These are phyloP conservation scores for Cladosporium sp. DNA, from an alignment of 2,329 filamentous ascomycete species.

Conservation along the genomic window DNA sequence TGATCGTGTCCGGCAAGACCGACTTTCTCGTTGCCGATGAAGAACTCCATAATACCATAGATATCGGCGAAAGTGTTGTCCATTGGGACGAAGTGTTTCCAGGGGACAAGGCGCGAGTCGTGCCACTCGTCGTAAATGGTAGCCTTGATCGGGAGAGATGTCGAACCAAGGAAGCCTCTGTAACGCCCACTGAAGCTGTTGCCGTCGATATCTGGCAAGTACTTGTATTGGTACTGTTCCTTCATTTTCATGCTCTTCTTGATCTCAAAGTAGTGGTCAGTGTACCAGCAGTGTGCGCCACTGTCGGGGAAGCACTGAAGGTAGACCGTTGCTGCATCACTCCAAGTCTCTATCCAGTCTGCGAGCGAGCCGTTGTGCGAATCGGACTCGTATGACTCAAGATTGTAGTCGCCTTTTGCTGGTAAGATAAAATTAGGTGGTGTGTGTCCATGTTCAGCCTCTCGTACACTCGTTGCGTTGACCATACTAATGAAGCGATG, in stretches of 20 bases:
- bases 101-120: constrained; percentile 63
- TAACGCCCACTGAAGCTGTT: constrained; percentile 45
- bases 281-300: constrained; percentile 44
- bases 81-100: constrained; percentile 79
- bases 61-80: constrained; percentile 69
- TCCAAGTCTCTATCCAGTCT: constrained; percentile 38
- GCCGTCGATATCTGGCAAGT: constrained; percentile 72
- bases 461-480: constrained; percentile 57
- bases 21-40: constrained; percentile 49
- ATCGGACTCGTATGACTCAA: constrained; percentile 20
- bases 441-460: constrained; percentile 41
- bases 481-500: constrained; percentile 72
- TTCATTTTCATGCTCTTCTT: constrained; percentile 32
- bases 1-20: constrained; percentile 45
- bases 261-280: constrained; percentile 37
- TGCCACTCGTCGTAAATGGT: constrained; percentile 80
- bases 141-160: constrained; percentile 69
- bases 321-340: constrained; percentile 41
- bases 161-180: constrained; percentile 59
- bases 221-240: constrained; percentile 56
- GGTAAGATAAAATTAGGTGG: constrained; percentile 40
- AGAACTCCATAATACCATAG: constrained; percentile 71
- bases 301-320: constrained; percentile 41
- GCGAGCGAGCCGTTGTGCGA: constrained; percentile 27
- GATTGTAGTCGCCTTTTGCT: constrained; percentile 35